Evolutionary conservation across 2,329 filamentous ascomycete genomes (phyloP).

Genomic region (Xylariales sp.): DNA sequence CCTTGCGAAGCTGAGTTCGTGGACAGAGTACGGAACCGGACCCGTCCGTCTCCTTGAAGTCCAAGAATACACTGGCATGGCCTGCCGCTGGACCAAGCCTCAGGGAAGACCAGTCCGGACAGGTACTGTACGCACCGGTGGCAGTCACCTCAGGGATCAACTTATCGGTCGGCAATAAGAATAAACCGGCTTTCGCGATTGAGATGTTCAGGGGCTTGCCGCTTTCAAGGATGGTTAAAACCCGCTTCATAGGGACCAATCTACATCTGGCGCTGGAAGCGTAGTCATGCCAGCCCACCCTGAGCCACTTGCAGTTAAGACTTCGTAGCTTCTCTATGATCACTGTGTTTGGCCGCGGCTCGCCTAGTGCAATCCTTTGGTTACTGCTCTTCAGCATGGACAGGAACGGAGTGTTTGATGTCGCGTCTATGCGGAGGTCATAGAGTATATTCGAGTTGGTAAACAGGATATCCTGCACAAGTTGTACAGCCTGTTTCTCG

Average conservation of each 20-base stretch:
- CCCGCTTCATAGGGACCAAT: slow-evolving; percentile 60
- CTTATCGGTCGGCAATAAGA: slow-evolving; percentile 63
- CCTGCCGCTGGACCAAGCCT: slow-evolving; percentile 52
- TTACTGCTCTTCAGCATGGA: too few relatives aligned
- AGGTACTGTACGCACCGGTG: slow-evolving; percentile 61
- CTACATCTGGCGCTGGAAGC: slow-evolving; percentile 64
- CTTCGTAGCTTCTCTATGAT: slow-evolving; percentile 23
- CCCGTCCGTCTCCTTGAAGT: slow-evolving; percentile 57
- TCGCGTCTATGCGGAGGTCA: slow-evolving; percentile 44
- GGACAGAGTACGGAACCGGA: slow-evolving; percentile 55
- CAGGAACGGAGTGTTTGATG: slow-evolving; percentile 12
- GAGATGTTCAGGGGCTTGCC: slow-evolving; percentile 45
- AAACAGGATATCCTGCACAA: slow-evolving; percentile 68
- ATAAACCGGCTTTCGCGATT: slow-evolving; percentile 60
- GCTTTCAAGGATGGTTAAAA: slow-evolving; percentile 42
- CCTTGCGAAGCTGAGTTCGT: slow-evolving; percentile 53
- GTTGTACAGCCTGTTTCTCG: slow-evolving; percentile 54
- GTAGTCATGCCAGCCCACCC: slow-evolving; percentile 74
- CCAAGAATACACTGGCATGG: slow-evolving; percentile 62
- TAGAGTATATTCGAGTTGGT: slow-evolving; percentile 75
- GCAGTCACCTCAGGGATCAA: slow-evolving; percentile 48
- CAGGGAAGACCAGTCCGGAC: slow-evolving; percentile 62
- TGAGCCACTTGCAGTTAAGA: slow-evolving; percentile 57
- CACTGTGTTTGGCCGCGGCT: slow-evolving; percentile 20
- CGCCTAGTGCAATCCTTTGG: too few relatives aligned